phyloP scores from a whole-genome alignment of 768 basidiomycete genomes.

The Strobilomyces confusus region DNA sequence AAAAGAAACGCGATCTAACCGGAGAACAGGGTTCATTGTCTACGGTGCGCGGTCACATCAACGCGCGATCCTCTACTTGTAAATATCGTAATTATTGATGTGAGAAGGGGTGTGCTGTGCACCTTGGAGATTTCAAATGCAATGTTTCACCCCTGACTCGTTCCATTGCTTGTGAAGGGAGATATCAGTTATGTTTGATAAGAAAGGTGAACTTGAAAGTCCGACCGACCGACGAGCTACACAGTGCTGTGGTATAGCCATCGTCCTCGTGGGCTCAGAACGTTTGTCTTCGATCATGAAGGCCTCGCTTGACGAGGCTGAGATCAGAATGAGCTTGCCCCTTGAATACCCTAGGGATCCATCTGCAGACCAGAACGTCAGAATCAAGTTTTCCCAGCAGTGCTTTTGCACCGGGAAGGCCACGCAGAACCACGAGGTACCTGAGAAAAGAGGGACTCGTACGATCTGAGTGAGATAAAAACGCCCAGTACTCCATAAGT shows the following conservation, averaged over 20 bases:
- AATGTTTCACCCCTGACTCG: neutral
- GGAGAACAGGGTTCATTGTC: neutral
- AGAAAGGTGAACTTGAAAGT: neutral
- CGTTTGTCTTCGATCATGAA: neutral
- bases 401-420: neutral
- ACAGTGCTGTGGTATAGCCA: neutral
- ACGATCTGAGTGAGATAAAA: conserved; percentile 2
- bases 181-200: neutral
- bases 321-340: neutral
- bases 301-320: no score
- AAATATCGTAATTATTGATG: no score
- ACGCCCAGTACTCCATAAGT: neutral
- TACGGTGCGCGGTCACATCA: no score
- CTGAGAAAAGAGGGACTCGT: conserved; percentile 6
- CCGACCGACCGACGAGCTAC: neutral
- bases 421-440: conserved; percentile 4
- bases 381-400: neutral
- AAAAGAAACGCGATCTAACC: no score
- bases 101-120: neutral
- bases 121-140: neutral
- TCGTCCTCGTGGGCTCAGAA: no score
- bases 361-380: neutral
- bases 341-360: neutral
- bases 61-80: no score
- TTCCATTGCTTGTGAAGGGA: neutral